Base-by-base conservation (phyloP, 768 basidiomycete genomes). In the Amanita pseudoporphyria region DNA sequence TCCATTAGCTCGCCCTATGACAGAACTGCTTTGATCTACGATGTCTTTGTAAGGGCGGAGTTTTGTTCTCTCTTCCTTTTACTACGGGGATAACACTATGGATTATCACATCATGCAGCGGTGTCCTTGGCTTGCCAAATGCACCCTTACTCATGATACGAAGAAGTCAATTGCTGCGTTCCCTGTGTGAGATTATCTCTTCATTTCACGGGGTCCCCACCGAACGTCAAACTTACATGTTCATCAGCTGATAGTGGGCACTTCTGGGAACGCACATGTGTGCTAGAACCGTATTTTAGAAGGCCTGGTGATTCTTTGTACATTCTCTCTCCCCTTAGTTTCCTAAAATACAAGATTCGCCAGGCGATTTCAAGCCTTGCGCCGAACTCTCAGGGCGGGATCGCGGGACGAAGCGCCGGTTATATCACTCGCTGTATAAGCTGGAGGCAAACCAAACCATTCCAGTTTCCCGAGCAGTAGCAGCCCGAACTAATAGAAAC, bases 401-500 rank as follows among this genome's bases (percentile, higher is more conserved):
- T 47, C 36, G 46, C 46, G 46, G 46, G 24, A 30, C 35, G 24
- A 38, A 21, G 26, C 35, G 24, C 46, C 46, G 46, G 22, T 26
- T 21, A 13, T 26, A 22, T 22, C n/a, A 16, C n/a, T 30, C 26
- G 14, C 28, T 24, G 16, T n/a, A 6, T 9, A 26, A 14, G n/a
- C 13, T 16, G 16, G 22, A 49, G 16, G 21, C 39, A 26, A 49
- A 40, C 47, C 47, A 41, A 49, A 49, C 37, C 39, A 12, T 16
- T 10, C 30, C 47, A 13, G 32, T 14, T 13, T 9, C 16, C n/a
- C 47, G 21, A 37, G 46, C n/a, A n/a, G n/a, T n/a, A n/a, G n/a
- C n/a, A n/a, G n/a, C 46, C 35, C 26, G 26, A 28, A 28, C 26
- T 28, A 28, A 2, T 14, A 16, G 22, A 18, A 14, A 18, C 9